Conservation (phyloP, 768 basidiomycete genomes). For the Boletus sp. region DNA sequence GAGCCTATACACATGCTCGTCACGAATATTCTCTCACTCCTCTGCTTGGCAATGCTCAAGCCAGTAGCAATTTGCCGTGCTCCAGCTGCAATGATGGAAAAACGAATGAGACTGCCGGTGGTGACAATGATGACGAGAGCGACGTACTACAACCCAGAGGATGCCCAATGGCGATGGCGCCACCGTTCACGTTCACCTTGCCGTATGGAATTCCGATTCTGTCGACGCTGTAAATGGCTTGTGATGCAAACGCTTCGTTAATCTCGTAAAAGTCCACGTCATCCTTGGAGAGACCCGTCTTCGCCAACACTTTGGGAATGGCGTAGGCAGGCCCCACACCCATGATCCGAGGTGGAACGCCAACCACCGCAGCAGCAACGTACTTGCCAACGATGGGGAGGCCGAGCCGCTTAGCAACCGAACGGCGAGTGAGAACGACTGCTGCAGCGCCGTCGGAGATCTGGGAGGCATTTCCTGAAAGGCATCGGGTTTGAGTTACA, state of each 20-base stretch:
- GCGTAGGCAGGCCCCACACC: conserved; percentile 90
- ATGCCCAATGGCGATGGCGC: conserved; percentile 87
- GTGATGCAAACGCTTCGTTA: conserved; percentile 87
- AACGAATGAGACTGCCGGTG: conserved; percentile 2
- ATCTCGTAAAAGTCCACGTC: conserved; percentile 92
- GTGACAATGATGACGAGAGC: conserved; percentile 6
- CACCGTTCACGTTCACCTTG: conserved; percentile 86
- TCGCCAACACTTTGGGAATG: conserved; percentile 70
- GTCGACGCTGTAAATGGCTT: conserved; percentile 71
- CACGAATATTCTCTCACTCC: conserved; percentile 71
- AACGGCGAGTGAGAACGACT: conserved; percentile 77
- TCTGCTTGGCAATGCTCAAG: conserved; percentile 75
- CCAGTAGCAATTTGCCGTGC: conserved; percentile 87
- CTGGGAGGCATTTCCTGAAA: conserved; percentile 75
- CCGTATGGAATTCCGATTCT: conserved; percentile 65
- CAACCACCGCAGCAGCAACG: conserved; percentile 62
- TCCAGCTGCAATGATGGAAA: conserved; percentile 48
- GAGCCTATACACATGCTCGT: conserved; percentile 91
- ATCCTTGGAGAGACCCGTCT: conserved; percentile 56
- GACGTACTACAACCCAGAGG: conserved; percentile 82
- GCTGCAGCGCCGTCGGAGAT: conserved; percentile 93
- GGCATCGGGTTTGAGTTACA: conserved; percentile 1
- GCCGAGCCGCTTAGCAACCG: conserved; percentile 74
- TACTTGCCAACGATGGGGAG: conserved; percentile 89
- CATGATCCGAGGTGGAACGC: conserved; percentile 87